A percentile compares a stretch with the other conserved stretches of the same genome.
Conservation (phyloP, 2,329 filamentous ascomycete species). For the Dactylellina haptotyla region DNA sequence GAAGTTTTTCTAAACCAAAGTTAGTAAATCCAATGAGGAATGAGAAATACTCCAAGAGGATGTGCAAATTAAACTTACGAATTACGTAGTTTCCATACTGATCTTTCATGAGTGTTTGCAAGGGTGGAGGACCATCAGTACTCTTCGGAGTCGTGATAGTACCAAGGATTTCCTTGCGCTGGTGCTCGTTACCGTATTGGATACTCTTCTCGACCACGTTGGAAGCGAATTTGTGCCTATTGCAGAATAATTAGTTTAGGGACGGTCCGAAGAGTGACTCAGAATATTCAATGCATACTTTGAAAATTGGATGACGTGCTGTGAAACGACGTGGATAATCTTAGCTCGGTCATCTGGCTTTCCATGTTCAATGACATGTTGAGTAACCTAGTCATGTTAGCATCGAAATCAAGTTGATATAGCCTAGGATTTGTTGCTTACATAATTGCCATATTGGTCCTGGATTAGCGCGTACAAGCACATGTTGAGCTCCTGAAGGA, state of each 20-base stretch:
- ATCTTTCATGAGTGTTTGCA: constrained; percentile 84
- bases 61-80: constrained; percentile 74
- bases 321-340: constrained; percentile 78
- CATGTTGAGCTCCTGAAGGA: constrained; percentile 81
- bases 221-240: constrained; percentile 85
- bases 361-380: constrained; percentile 87
- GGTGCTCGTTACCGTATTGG: constrained; percentile 73
- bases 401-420: background rate
- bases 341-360: constrained; percentile 75
- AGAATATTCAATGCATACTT: constrained; percentile 64
- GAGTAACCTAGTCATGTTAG: constrained; percentile 65
- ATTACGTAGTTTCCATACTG: constrained; percentile 96
- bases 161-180: constrained; percentile 75
- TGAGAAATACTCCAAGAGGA: background rate
- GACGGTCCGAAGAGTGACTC: background rate
- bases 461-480: constrained; percentile 78
- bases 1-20: constrained; percentile 76
- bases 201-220: constrained; percentile 98
- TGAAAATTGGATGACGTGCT: constrained; percentile 77
- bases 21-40: constrained; percentile 33
- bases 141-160: constrained; percentile 69
- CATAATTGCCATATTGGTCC: constrained; percentile 95
- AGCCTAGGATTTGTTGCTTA: constrained; percentile 61
- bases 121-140: constrained; percentile 73
- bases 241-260: constrained; percentile 9